Percentiles rank a stretch among this genome's conserved stretches.
Evolutionary conservation across 371 early-diverging fungal species (phyloP).

Genomic region (Chytridium lagenaria): DNA sequence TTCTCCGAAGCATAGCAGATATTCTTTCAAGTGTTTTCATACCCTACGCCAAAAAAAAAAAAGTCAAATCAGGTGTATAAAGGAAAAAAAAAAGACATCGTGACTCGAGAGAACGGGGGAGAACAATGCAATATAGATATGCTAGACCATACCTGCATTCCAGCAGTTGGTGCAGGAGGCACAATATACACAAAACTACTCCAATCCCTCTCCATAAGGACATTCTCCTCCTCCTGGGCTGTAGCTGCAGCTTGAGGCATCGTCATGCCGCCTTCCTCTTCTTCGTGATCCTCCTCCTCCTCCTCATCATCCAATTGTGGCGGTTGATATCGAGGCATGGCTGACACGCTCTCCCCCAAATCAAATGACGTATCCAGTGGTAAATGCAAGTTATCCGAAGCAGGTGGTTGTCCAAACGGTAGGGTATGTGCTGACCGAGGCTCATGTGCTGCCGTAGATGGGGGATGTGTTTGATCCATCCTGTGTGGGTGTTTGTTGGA

Average conservation of each 20-base stretch:
- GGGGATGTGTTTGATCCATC: too few relatives aligned
- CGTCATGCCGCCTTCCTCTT: not conserved
- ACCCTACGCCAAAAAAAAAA: constrained; percentile 6
- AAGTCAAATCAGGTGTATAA: not conserved
- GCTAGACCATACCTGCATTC: not conserved
- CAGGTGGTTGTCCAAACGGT: too few relatives aligned
- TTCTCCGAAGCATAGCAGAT: constrained; percentile 36
- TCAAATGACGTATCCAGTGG: too few relatives aligned
- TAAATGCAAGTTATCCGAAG: too few relatives aligned
- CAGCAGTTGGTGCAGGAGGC: not conserved
- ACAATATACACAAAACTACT: constrained; percentile 4
- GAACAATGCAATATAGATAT: not conserved
- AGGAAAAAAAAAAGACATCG: not conserved
- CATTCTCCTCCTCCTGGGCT: not conserved
- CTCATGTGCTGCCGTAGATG: not conserved
- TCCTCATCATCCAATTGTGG: not conserved
- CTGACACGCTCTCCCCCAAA: too few relatives aligned
- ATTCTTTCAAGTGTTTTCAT: constrained; percentile 35
- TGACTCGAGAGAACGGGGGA: not conserved
- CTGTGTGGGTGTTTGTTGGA: too few relatives aligned
- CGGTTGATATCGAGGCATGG: too few relatives aligned
- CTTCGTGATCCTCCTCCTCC: constrained; percentile 4
- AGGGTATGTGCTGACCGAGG: not conserved
- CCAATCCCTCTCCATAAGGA: constrained; percentile 12
- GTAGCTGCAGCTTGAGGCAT: not conserved